These are phyloP conservation scores for Sporothrix humicola DNA, from an alignment of 2,329 filamentous ascomycete genomes.

Conservation along the genomic window DNA sequence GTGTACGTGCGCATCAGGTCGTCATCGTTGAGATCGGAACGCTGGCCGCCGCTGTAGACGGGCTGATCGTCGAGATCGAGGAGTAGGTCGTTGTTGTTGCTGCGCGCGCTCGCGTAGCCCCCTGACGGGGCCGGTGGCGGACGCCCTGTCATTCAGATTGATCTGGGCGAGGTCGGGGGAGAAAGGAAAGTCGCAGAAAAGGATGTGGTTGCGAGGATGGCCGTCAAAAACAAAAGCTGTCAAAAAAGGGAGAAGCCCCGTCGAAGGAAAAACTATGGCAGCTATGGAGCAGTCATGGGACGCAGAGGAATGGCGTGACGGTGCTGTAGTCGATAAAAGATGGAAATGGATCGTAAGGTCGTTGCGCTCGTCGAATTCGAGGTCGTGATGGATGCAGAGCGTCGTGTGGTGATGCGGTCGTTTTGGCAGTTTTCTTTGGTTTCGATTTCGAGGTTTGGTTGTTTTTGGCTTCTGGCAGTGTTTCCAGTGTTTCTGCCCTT, in stretches of 20 bases:
- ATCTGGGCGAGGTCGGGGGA: neutral
- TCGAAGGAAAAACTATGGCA: conserved; percentile 43
- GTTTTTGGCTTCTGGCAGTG: conserved; percentile 19
- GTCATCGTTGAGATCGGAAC: conserved; percentile 72
- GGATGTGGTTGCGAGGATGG: conserved; percentile 39
- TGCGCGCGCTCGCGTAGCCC: conserved; percentile 54
- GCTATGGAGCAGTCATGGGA: conserved; percentile 34
- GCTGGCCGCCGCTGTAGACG: conserved; percentile 75
- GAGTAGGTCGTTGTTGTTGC: conserved; percentile 68
- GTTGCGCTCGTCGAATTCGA: neutral
- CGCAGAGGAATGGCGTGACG: neutral
- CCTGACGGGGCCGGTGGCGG: conserved; percentile 55
- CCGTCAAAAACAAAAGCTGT: conserved; percentile 32
- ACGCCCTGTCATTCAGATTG: conserved; percentile 65
- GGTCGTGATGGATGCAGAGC: conserved; percentile 24
- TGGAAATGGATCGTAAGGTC: neutral
- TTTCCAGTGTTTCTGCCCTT: neutral
- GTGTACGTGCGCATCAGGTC: conserved; percentile 77
- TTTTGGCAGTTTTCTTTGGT: conserved; percentile 11
- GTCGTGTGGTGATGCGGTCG: conserved; percentile 26
- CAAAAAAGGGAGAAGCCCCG: conserved; percentile 42
- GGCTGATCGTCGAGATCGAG: conserved; percentile 76
- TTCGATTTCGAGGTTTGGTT: conserved; percentile 26
- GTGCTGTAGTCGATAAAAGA: neutral
- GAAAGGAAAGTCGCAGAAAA: too few species aligned